A percentile compares a stretch with the other conserved stretches of the same genome.
phyloP scores from a whole-genome alignment of 257 asterid genomes.

The Solanum etuberosum region DNA sequence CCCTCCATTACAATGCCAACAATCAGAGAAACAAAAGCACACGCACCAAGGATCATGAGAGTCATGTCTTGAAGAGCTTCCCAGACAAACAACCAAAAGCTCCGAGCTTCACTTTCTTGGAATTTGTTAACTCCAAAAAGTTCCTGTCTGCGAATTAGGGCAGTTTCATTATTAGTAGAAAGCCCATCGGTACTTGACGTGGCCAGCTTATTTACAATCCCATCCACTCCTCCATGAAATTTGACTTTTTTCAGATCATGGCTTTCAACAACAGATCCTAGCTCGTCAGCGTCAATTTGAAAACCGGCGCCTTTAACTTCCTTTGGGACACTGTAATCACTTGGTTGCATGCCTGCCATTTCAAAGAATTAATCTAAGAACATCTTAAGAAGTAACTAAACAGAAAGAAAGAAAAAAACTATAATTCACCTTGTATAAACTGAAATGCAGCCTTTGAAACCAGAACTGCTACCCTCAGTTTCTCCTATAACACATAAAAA shows the following conservation, averaged over 20 bases:
- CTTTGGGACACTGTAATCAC: constrained; percentile 4
- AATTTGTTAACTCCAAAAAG: constrained; percentile 5
- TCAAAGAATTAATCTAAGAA: not conserved
- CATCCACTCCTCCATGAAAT: constrained; percentile 7
- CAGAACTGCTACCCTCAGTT: constrained; percentile 6
- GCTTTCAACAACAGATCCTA: constrained; percentile 5
- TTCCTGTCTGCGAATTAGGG: constrained; percentile 1
- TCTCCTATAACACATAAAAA: not conserved
- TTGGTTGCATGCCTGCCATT: constrained; percentile 3
- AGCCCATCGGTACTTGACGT: constrained; percentile 2
- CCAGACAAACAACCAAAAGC: constrained; percentile 11
- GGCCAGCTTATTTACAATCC: constrained; percentile 5
- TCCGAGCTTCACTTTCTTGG: constrained; percentile 4
- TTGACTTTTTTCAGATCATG: constrained; percentile 5
- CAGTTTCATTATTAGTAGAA: constrained; percentile 1
- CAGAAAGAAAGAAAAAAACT: not conserved
- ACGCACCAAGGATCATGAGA: constrained; percentile 7
- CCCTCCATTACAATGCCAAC: constrained; percentile 9
- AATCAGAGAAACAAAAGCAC: constrained; percentile 8
- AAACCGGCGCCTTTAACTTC: constrained; percentile 8
- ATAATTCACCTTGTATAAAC: not conserved
- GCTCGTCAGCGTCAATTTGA: constrained; percentile 5
- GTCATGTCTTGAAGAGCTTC: constrained; percentile 11
- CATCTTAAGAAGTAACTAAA: not conserved
- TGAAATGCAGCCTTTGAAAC: constrained; percentile 9